phyloP scores from a whole-genome alignment of 768 basidiomycete species.

The Fistulinella prunicolor region DNA sequence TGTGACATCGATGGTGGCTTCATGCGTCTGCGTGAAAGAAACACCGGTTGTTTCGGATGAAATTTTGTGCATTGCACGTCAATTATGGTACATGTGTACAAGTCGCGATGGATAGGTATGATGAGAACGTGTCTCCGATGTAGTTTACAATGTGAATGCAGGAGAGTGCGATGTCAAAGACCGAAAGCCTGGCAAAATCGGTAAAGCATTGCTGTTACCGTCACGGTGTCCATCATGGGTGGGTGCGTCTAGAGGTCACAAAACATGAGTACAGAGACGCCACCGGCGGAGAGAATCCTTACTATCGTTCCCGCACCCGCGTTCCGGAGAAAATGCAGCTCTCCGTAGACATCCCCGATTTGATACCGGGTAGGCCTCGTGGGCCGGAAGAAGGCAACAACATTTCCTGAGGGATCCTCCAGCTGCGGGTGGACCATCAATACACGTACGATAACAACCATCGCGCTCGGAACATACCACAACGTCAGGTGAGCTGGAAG shows the following conservation, averaged over 20 bases:
- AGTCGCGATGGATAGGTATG: slow-evolving; percentile 28
- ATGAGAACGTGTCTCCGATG: slow-evolving; percentile 27
- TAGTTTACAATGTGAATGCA: slow-evolving; percentile 33
- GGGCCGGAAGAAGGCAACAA: slow-evolving; percentile 79
- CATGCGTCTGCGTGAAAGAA: slow-evolving; percentile 18
- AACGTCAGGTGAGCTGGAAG: slow-evolving; percentile 53
- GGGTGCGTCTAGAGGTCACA: slow-evolving; percentile 63
- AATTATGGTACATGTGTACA: slow-evolving; percentile 32
- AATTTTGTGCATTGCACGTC: slow-evolving; percentile 28
- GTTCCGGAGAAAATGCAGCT: slow-evolving; percentile 76
- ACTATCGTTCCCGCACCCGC: slow-evolving; percentile 84
- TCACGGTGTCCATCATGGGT: slow-evolving; percentile 87
- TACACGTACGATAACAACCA: neutral
- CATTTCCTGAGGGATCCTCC: slow-evolving; percentile 63
- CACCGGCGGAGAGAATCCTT: slow-evolving; percentile 24
- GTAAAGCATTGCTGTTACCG: slow-evolving; percentile 82
- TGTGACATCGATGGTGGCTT: slow-evolving; percentile 18
- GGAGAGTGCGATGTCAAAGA: slow-evolving; percentile 33
- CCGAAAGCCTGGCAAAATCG: slow-evolving; percentile 63
- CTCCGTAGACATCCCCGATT: slow-evolving; percentile 83
- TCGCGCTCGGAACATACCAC: slow-evolving; percentile 43
- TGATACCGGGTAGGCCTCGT: slow-evolving; percentile 77
- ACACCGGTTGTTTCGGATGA: slow-evolving; percentile 21
- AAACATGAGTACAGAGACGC: slow-evolving; percentile 23
- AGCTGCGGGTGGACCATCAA: slow-evolving; percentile 44